These are phyloP conservation scores for Talaromyces sp. DNA, from an alignment of 2,329 filamentous ascomycete genomes.

Conservation along the genomic window DNA sequence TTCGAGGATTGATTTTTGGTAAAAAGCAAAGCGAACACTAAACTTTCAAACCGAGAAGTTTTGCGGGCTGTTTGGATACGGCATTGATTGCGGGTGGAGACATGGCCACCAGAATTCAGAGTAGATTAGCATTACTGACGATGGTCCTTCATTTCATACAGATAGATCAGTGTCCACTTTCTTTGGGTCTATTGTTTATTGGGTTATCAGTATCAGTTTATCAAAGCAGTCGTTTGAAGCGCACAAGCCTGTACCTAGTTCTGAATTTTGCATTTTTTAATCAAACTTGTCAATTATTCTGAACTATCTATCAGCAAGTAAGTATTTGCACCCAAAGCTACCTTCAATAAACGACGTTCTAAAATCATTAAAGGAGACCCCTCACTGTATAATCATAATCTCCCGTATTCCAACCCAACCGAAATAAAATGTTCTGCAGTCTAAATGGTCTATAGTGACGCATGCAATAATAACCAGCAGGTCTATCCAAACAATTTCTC, in stretches of 20 bases:
- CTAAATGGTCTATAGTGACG: too few species aligned
- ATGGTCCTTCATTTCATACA: not conserved
- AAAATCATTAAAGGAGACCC: not conserved
- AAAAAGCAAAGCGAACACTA: conserved; percentile 3
- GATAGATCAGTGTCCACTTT: not conserved
- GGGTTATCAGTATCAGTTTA: not conserved
- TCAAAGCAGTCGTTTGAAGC: not conserved
- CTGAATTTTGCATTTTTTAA: not conserved
- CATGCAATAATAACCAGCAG: too few species aligned
- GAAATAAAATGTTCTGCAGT: too few species aligned
- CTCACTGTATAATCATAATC: not conserved
- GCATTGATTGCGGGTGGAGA: not conserved
- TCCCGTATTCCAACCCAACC: too few species aligned
- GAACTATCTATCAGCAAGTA: not conserved
- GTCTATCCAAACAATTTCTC: not conserved
- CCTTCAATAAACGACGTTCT: not conserved
- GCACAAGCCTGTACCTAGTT: not conserved
- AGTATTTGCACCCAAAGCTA: not conserved
- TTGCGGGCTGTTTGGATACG: not conserved
- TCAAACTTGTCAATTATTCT: not conserved
- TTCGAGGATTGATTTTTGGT: conserved; percentile 8
- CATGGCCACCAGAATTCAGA: too few species aligned
- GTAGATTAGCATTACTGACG: not conserved
- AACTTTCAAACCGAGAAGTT: not conserved
- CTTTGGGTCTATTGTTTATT: not conserved